A percentile compares a stretch with the other conserved stretches of the same genome.
phyloP scores from a whole-genome alignment of 495 filamentous ascomycete species.

The Tuber aestivum region DNA sequence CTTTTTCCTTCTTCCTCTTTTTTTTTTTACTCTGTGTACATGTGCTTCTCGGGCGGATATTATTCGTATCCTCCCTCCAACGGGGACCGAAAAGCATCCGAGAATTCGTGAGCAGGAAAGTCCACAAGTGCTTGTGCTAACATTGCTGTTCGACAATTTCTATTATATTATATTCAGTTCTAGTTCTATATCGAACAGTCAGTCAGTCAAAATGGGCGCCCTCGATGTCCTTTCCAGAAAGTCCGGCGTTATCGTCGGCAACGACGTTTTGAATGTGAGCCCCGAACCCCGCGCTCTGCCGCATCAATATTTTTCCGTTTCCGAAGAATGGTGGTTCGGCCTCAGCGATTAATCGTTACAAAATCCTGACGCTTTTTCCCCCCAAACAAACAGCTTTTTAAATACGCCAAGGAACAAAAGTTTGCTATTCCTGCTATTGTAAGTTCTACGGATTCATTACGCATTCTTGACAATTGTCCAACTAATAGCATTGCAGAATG shows the following conservation, averaged over 20 bases:
- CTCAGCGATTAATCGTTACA: neutral
- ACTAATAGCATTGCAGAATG: conserved; percentile 51
- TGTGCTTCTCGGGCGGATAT: conserved; percentile 2
- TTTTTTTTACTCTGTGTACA: conserved; percentile 26
- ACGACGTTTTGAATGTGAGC: conserved; percentile 60
- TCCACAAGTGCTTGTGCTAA: neutral
- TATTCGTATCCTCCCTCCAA: conserved; percentile 10
- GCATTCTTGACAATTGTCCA: conserved; percentile 14
- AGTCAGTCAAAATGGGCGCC: conserved; percentile 56
- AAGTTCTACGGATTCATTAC: conserved; percentile 44
- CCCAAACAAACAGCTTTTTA: conserved; percentile 58
- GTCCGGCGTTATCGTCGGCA: conserved; percentile 78
- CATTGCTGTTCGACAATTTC: neutral
- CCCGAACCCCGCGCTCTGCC: conserved; percentile 8
- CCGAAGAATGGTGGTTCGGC: neutral
- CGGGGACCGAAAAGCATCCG: neutral
- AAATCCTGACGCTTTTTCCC: neutral
- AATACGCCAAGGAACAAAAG: conserved; percentile 72
- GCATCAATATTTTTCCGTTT: conserved; percentile 21
- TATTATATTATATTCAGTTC: neutral
- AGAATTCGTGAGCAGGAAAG: neutral
- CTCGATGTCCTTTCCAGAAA: conserved; percentile 65
- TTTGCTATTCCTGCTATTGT: conserved; percentile 91
- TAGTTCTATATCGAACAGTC: neutral
- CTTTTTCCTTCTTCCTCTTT: no score